These are phyloP conservation scores for Leptomonas pyrrhocoris DNA, from an alignment of 208 protist genomes.

Conservation along the genomic window DNA sequence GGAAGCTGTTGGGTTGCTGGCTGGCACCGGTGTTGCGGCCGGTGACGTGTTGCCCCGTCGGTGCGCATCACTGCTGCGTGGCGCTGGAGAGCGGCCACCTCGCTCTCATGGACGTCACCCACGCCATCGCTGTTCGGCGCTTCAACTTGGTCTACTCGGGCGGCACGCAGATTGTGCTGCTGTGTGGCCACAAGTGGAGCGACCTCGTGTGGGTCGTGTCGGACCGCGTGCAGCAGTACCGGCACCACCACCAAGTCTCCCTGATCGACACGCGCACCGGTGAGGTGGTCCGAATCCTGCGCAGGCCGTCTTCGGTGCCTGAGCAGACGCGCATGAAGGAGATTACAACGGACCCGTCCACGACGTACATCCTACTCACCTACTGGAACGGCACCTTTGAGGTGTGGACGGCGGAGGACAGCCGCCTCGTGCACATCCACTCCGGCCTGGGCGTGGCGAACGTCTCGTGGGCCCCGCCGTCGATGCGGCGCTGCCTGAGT, in stretches of 20 bases:
- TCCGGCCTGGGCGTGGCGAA: conserved; percentile 69
- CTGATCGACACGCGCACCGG: conserved; percentile 78
- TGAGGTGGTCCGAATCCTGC: conserved; percentile 66
- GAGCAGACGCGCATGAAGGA: conserved; percentile 71
- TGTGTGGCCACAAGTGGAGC: conserved; percentile 64
- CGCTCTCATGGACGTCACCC: conserved; percentile 64
- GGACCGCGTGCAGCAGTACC: conserved; percentile 46
- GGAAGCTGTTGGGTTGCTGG: conserved; percentile 55
- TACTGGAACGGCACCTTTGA: conserved; percentile 86
- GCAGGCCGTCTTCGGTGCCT: conserved; percentile 62
- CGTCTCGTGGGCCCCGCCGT: conserved; percentile 77
- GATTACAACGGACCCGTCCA: conserved; percentile 54
- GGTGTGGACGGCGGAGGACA: conserved; percentile 73
- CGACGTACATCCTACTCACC: conserved; percentile 64
- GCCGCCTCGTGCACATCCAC: conserved; percentile 73
- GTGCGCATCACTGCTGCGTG: conserved; percentile 54
- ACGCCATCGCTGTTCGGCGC: conserved; percentile 54
- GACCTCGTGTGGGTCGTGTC: conserved; percentile 83
- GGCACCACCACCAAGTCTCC: conserved; percentile 80
- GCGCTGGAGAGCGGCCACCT: conserved; percentile 74
- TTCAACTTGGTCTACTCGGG: conserved; percentile 80
- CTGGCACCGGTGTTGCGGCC: conserved; percentile 51
- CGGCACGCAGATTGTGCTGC: conserved; percentile 69
- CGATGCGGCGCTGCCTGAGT: conserved; percentile 54
- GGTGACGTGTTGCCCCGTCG: conserved; percentile 45